Base-by-base conservation (phyloP, 257 asterid species). In the Solanum medicagineum region DNA sequence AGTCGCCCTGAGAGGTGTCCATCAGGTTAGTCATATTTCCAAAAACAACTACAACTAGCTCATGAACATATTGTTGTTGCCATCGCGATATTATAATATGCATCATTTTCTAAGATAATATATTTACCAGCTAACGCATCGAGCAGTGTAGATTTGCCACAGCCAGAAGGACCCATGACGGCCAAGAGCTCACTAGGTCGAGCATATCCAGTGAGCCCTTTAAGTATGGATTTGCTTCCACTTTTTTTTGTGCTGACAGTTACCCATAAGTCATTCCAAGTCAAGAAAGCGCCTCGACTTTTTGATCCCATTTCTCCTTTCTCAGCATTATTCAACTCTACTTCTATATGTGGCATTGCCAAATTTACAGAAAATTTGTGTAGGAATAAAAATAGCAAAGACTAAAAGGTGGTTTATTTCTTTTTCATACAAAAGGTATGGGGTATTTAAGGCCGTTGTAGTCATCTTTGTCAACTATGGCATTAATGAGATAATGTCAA, bases 131-230 rank as follows among this genome's bases (percentile, higher is more conserved):
- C 88, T 75, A 86, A 63, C 9, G 88, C 77, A 40, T 86, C 88
- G 40, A 86, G 86, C 40, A 86, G 81, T 1, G 86, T 86, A 20
- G 88, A 83, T 10, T 86, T 86, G 70, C 88, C 88, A 83, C 84
- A 73, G 51, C 88, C 88, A 73, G 88, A 82, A 83, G 88, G 88
- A 14, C 88, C 88, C 88, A 83, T 86, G 10, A 86, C 66, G 1
- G 88, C 88, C 77, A 86, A 51, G 75, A 74, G 55, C 55, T 86
- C 86, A 83, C 86, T 85, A 4, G 86, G 88, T 42, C 81, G 81
- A 16, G 84, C 88, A 51, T 83, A 86, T 8, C 88, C 88, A 8
- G 88, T 86, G 51, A 86, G 73, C 53, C 86, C 88, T 47, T 86
- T 83, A 79, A 86, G 83, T 82, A 86, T 86, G 8, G 88, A 22